These are phyloP conservation scores for Agarophyton chilense DNA, from an alignment of 23 red algal genomes.

Conservation along the genomic window DNA sequence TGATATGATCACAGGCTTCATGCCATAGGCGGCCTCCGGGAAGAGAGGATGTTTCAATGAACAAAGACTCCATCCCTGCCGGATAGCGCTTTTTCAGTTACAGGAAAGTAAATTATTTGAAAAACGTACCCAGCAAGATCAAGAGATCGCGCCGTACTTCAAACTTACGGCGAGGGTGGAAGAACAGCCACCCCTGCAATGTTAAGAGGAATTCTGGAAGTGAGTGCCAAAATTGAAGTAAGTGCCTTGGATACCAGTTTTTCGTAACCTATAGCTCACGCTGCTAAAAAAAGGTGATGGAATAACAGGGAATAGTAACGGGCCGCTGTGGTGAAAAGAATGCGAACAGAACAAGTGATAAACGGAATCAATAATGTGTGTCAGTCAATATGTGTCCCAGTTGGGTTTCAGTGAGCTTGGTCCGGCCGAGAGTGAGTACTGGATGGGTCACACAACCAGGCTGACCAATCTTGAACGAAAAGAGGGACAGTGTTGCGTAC, in stretches of 20 bases:
- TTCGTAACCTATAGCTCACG: not conserved
- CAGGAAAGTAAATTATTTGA: not conserved
- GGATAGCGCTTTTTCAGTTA: not conserved
- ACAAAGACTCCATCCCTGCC: constrained; percentile 50
- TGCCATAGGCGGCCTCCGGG: constrained; percentile 66
- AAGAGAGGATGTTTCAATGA: constrained; percentile 70
- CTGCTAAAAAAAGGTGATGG: not conserved
- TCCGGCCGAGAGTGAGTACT: no score
- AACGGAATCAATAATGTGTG: not conserved
- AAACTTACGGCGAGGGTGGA: not conserved
- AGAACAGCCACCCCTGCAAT: not conserved
- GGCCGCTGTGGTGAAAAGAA: not conserved
- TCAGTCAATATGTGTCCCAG: not conserved
- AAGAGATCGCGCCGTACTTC: not conserved
- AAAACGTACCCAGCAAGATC: not conserved
- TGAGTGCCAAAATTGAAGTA: not conserved
- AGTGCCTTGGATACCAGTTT: not conserved
- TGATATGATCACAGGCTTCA: constrained; percentile 13
- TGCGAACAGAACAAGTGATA: not conserved
- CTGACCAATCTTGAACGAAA: no score
- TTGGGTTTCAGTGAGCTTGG: not conserved
- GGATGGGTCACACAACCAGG: no score
- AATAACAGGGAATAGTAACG: not conserved
- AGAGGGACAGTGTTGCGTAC: no score
- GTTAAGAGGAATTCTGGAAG: not conserved